These are phyloP conservation scores for Moesziomyces parantarcticus DNA, from an alignment of 1,284 basidiomycete species.

Conservation along the genomic window DNA sequence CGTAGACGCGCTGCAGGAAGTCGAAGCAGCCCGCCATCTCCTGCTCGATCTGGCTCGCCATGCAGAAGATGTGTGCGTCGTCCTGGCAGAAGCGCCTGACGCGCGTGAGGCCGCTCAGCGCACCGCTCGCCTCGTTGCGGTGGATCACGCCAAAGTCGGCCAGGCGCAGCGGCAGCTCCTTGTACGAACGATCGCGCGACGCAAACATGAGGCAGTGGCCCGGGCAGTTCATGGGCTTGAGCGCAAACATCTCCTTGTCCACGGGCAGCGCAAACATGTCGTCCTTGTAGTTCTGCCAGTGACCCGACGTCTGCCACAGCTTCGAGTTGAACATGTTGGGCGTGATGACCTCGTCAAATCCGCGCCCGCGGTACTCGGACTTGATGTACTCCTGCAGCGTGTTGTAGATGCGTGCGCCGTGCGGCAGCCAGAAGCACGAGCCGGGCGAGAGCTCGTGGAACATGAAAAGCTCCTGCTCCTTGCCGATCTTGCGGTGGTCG, in stretches of 20 bases:
- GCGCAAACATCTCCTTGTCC: conserved; percentile 80
- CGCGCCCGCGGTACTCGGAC: conserved; percentile 71
- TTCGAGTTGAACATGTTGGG: conserved; percentile 98
- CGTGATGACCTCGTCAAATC: conserved; percentile 79
- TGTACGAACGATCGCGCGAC: conserved; percentile 91
- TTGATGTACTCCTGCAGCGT: conserved; percentile 84
- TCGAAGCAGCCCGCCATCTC: conserved; percentile 91
- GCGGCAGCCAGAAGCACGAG: conserved; percentile 95
- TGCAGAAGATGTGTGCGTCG: conserved; percentile 97
- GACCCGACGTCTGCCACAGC: conserved; percentile 97
- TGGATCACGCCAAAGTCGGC: conserved; percentile 99
- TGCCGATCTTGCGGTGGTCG: conserved; percentile 83
- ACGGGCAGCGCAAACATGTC: conserved; percentile 95
- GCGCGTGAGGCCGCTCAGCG: conserved; percentile 90
- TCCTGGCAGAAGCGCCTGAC: conserved; percentile 97
- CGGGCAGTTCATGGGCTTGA: conserved; percentile 99
- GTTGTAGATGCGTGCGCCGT: conserved; percentile 97
- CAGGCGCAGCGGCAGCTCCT: conserved; percentile 94
- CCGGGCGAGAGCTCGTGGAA: conserved; percentile 97
- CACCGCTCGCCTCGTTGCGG: conserved; percentile 95
- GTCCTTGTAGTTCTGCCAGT: conserved; percentile 89
- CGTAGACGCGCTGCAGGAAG: conserved; percentile 90
- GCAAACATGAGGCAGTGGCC: conserved; percentile 98
- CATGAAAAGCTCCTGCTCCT: conserved; percentile 91
- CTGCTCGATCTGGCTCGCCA: conserved; percentile 87